Conservation (phyloP, 306 rosid genomes). For the Pterocarpus macrocarpus region DNA sequence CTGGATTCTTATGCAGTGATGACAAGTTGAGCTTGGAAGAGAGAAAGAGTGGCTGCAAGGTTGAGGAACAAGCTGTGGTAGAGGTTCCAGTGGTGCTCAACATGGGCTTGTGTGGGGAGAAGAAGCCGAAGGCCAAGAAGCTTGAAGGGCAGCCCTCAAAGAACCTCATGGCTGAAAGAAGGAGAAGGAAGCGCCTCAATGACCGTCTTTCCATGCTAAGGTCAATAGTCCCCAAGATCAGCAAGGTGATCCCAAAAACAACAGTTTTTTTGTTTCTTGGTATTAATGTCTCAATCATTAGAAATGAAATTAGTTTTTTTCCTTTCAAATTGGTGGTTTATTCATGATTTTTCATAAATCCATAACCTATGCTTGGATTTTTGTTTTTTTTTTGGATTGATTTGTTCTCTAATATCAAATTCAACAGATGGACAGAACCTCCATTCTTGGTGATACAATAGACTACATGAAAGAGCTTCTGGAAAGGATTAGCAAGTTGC, state of each 20-base stretch:
- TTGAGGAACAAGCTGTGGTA: constrained; percentile 60
- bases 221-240: constrained; percentile 80
- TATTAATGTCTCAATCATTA: not conserved
- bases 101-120: constrained; percentile 58
- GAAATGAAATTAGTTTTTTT: not conserved
- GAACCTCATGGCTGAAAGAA: constrained; percentile 81
- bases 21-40: constrained; percentile 52
- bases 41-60: constrained; percentile 56
- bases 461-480: constrained; percentile 84
- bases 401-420: not conserved
- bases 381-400: not conserved
- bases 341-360: constrained; percentile 7
- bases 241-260: constrained; percentile 62
- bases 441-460: constrained; percentile 85
- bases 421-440: constrained; percentile 82
- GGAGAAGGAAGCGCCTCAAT: constrained; percentile 72
- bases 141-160: constrained; percentile 74
- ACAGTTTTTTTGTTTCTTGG: not conserved
- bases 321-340: constrained; percentile 9
- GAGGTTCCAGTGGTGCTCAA: constrained; percentile 56
- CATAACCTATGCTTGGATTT: not conserved
- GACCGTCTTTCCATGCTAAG: constrained; percentile 80
- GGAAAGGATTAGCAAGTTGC: constrained; percentile 74
- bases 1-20: constrained; percentile 55
- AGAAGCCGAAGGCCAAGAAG: constrained; percentile 58